These are phyloP conservation scores for Cyberlindnera subsufficiens DNA, from an alignment of 805 yeast species.

Conservation along the genomic window DNA sequence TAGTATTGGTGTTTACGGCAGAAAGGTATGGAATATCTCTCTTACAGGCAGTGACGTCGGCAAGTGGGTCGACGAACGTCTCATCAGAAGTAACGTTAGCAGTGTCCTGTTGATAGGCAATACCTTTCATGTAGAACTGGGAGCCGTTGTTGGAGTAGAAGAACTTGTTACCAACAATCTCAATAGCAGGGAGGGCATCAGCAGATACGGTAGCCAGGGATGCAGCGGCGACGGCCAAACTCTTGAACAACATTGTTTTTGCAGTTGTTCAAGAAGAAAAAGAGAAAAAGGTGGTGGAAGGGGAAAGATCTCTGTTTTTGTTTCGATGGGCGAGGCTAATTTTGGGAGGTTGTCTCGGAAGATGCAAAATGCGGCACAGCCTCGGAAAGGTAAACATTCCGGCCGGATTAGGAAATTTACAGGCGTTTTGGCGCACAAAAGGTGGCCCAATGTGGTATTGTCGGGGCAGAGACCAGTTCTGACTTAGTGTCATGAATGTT, in stretches of 20 bases:
- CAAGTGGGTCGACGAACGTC: conserved; percentile 63
- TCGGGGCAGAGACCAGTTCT: too few species aligned
- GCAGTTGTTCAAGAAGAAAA: background rate
- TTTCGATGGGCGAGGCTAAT: too few species aligned
- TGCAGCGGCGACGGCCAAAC: conserved; percentile 27
- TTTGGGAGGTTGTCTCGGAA: too few species aligned
- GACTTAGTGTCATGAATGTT: too few species aligned
- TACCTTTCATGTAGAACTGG: conserved; percentile 71
- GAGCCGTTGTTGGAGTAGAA: conserved; percentile 73
- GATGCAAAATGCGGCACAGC: too few species aligned
- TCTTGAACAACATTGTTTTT: conserved; percentile 27
- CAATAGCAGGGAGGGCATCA: conserved; percentile 55
- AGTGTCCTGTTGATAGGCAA: conserved; percentile 74
- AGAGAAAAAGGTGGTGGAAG: background rate
- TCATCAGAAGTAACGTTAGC: conserved; percentile 39
- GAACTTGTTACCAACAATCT: conserved; percentile 72
- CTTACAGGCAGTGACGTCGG: conserved; percentile 53
- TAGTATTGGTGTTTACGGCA: conserved; percentile 57
- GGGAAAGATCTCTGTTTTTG: too few species aligned
- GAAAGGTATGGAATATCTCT: conserved; percentile 71
- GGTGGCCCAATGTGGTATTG: too few species aligned
- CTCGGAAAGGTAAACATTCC: too few species aligned
- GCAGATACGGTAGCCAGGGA: conserved; percentile 29
- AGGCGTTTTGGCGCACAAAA: background rate
- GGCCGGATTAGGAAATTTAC: background rate